Base-by-base conservation (phyloP, 441 rosid species). In the Mallotus japonicus region DNA sequence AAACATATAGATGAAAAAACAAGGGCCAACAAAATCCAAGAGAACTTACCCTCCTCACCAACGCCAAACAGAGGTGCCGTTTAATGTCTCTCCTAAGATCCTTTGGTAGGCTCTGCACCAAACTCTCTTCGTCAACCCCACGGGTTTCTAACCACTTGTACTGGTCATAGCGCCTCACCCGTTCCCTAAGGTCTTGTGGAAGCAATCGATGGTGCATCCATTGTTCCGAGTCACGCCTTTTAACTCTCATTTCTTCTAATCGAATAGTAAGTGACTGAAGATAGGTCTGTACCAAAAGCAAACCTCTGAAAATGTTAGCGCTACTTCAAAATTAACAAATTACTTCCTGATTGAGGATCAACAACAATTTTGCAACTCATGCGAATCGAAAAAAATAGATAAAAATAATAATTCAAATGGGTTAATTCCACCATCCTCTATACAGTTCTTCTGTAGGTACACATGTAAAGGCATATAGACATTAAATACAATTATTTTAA, bases 121-220 rank as follows among this genome's bases (percentile, higher is more conserved):
- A 82, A 71, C 62, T 77, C 83, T 92, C 97, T 81, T 95, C 99
- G 73, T 92, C 97, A 54, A 95, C 99, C 64, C 99, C 99, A 0
- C 93, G 93, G 49, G 99, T 95, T 84, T 85, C 99, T 86, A 95
- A 80, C 99, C 97, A 95, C 82, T 95, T 95, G 75, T 92, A 95
- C 75, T 95, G 99, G 85, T 95, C 99, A 80, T 95, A 90, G 59
- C 97, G 90, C 73, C 99, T 85, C 72, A 95, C 99, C 62, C 97
- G 89, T 73, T 92, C 91, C 82, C 92, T 86, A 8, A 95, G 92
- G 6, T 92, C 96, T n/a, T 73, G 85, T 16, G 99, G 99, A 72
- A 95, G 92, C 86, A 92, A 81, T 70, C 99, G 88, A 71, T 95
- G 99, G 83, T 91, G 97, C 99, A 95, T 95, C 97, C 99, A 95